Evolutionary conservation across 1,284 basidiomycete species (phyloP), one percentile per base, ranked within the genome.

Genomic region (Cutaneotrichosporon dermatis): DNA sequence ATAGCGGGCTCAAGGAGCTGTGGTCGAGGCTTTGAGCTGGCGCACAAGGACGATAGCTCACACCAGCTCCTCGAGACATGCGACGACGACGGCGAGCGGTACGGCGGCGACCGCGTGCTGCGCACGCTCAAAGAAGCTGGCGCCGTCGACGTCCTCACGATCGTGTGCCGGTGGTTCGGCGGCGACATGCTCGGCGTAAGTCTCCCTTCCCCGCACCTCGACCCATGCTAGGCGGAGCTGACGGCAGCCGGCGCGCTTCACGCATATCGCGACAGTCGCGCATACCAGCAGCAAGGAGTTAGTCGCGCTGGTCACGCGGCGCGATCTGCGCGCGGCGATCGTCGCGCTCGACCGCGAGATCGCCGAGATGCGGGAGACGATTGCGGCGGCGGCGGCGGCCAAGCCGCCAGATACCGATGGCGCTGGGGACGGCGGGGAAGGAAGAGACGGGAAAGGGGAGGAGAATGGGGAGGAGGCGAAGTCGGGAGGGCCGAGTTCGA

Each of bases 1-100:
- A 25, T 25, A 25, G 25, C 25, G 25, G 25, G 25, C 25, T 25
- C 25, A 25, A 25, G 25, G 25, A 25, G 25, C 25, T 25, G 25
- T 25, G 25, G 25, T 25, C 25, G 25, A 25, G 25, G 25, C 25
- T 25, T 25, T 25, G 25, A 25, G 25, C 25, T 25, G 25, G 25
- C 25, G 25, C 25, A 25, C 25, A 25, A 25, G 25, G 25, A 25
- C 25, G 33, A 36, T 35, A 39, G 12, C 54, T 49, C 39, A 57
- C 44, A 5, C 3, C 55, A 76, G 72, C 65, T 74, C 3, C 58
- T 76, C 6, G 76, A 78, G 56, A 58, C 66, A 7, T 70, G 53
- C 49, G 70, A 75, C 33, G 76, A 78, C 53, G 75, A 78, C 51
- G 72, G 70, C 1, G 76, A 78, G 60, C 74, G 73, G 57, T 76